phyloP scores from a whole-genome alignment of 2,329 filamentous ascomycete genomes.

The Penicillium janthinellum region DNA sequence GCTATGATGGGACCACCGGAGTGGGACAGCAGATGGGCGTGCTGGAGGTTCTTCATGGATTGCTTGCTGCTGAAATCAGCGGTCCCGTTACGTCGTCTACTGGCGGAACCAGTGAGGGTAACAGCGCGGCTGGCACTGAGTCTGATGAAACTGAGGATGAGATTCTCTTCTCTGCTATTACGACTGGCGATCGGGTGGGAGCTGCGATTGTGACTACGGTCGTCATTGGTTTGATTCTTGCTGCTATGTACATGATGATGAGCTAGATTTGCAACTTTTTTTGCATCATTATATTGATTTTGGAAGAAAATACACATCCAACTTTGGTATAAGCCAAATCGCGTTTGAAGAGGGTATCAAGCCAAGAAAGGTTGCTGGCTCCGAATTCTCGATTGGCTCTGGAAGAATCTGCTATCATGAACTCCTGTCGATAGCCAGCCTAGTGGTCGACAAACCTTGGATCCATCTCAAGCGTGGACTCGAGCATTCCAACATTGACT shows the following conservation, averaged over 20 bases:
- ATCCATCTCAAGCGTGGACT: too few species aligned
- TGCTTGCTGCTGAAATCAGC: constrained; percentile 31
- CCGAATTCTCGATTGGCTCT: too few species aligned
- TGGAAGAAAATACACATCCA: background rate
- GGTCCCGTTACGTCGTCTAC: constrained; percentile 33
- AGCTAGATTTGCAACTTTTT: constrained; percentile 1
- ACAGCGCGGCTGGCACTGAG: constrained; percentile 32
- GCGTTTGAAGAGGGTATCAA: too few species aligned
- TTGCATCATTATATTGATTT: background rate
- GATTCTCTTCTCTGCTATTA: constrained; percentile 25
- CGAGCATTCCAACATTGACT: too few species aligned
- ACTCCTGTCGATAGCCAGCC: too few species aligned
- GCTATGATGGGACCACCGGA: constrained; percentile 41
- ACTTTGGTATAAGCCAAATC: too few species aligned
- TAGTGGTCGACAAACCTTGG: too few species aligned
- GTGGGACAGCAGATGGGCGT: constrained; percentile 47
- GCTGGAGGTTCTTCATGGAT: constrained; percentile 38
- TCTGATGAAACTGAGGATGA: constrained; percentile 14
- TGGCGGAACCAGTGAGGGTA: constrained; percentile 37
- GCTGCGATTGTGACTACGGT: constrained; percentile 47
- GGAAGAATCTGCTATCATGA: too few species aligned
- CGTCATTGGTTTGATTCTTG: constrained; percentile 16
- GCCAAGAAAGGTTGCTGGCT: too few species aligned
- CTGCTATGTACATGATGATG: constrained; percentile 17
- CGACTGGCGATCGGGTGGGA: constrained; percentile 44